Evolutionary conservation across 2,329 filamentous ascomycete species (phyloP).

Genomic region (Ascochyta pisi): DNA sequence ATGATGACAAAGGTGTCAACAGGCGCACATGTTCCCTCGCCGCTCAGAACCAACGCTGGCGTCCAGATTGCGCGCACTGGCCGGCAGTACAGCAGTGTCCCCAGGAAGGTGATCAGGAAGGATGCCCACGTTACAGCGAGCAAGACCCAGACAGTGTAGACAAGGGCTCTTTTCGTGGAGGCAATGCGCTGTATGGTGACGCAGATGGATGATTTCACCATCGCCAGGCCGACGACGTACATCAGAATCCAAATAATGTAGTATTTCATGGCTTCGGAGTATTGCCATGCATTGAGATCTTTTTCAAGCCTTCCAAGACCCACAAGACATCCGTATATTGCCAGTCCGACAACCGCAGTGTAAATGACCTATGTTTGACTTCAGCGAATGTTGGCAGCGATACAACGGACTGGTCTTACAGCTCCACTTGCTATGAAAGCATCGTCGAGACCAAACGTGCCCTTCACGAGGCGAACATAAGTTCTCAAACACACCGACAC

Average conservation of each 20-base stretch:
- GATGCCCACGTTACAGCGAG: slow-evolving; percentile 29
- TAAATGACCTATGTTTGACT: slow-evolving; percentile 18
- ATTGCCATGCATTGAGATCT: slow-evolving; percentile 32
- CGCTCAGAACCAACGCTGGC: slow-evolving; percentile 18
- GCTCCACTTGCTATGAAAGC: slow-evolving; percentile 23
- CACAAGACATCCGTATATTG: slow-evolving; percentile 25
- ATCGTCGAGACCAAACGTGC: slow-evolving; percentile 28
- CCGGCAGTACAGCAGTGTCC: slow-evolving; percentile 28
- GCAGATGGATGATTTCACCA: slow-evolving; percentile 33
- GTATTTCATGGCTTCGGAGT: slow-evolving; percentile 27
- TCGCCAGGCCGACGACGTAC: slow-evolving; percentile 32
- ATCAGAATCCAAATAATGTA: slow-evolving; percentile 37
- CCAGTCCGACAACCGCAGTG: slow-evolving; percentile 19
- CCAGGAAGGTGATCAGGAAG: slow-evolving; percentile 31
- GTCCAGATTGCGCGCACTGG: slow-evolving; percentile 27
- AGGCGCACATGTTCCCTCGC: slow-evolving; percentile 23
- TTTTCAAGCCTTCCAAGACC: slow-evolving; percentile 27
- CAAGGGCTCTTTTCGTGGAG: slow-evolving; percentile 24
- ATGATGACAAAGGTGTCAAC: slow-evolving; percentile 30
- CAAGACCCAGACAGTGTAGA: slow-evolving; percentile 23
- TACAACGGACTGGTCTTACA: slow-evolving; percentile 12
- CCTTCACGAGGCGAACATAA: slow-evolving; percentile 24
- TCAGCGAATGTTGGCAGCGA: neutral
- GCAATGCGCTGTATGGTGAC: slow-evolving; percentile 36
- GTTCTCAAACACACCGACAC: slow-evolving; percentile 25